Percentiles rank a stretch among this genome's conserved stretches.
Evolutionary conservation across 345 rosid species (phyloP).

Genomic region (Lumnitzera racemosa): DNA sequence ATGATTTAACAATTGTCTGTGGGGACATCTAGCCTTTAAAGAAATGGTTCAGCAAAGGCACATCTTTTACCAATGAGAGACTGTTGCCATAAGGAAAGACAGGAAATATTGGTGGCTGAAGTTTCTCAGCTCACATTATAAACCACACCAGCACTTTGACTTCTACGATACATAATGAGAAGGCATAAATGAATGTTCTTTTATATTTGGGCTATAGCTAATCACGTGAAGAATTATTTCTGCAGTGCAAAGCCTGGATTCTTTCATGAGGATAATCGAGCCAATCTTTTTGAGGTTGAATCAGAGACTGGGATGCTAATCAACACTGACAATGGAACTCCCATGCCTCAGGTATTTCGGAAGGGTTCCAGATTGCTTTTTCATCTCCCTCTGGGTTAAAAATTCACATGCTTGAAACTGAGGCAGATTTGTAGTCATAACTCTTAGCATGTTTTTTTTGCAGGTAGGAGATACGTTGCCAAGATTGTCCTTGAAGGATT

Average conservation of each 20-base stretch:
- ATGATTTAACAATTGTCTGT: no score
- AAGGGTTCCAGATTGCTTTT: background rate
- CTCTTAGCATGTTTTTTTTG: conserved; percentile 6
- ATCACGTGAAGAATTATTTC: conserved; percentile 1
- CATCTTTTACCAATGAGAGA: no score
- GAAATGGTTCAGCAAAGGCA: background rate
- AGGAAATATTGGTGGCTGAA: no score
- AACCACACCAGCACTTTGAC: no score
- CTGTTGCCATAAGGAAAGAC: no score
- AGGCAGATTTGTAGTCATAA: no score
- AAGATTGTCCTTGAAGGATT: conserved; percentile 24
- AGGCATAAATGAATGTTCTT: no score
- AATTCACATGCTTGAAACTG: background rate
- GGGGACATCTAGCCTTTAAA: no score
- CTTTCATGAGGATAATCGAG: conserved; percentile 83
- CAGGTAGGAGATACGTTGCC: conserved; percentile 66
- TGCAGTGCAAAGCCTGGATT: conserved; percentile 94
- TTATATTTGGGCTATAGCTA: background rate
- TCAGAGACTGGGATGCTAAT: conserved; percentile 75
- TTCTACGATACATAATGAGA: no score
- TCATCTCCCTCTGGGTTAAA: background rate
- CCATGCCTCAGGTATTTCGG: conserved; percentile 73
- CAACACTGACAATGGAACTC: conserved; percentile 92
- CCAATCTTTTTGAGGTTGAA: conserved; percentile 90
- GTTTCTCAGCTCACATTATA: no score